Evolutionary conservation across 495 filamentous ascomycete species (phyloP), one percentile per base, ranked within the genome.

Genomic region (Parathielavia appendiculata): DNA sequence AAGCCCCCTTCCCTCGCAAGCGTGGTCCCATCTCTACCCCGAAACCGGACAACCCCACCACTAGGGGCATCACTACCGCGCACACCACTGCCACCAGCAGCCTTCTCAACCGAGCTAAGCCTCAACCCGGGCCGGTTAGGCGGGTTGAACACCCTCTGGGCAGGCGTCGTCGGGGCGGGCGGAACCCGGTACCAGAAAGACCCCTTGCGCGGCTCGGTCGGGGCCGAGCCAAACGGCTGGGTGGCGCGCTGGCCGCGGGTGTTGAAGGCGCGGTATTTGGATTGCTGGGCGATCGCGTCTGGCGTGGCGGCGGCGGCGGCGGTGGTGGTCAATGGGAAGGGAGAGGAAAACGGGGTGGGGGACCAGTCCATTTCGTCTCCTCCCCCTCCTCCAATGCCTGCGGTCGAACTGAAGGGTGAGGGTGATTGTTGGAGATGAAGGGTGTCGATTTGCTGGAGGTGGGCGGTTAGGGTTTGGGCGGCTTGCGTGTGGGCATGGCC

Each of bases 341-440:
- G 10, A 32, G 38, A 5, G n/a, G 51, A n/a, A n/a, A n/a, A 13
- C 4, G 51, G 48, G 41, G 58, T 84, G 3, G 90, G 90, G 20
- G 85, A 82, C 90, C 90, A 95, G 59, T 95, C 90, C 90, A 95
- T 95, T 51, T 76, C 72, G 41, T 85, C 74, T 11, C 68, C 17
- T 70, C 61, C 81, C 78, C 12, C 67, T 70, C 61, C 81, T 77
- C 12, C 67, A 57, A 17, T 32, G 51, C 14, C 8, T 30, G 38
- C 2, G 22, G 53, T 20, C n/a, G 30, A 12, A 19, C n/a, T 30
- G 16, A 45, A 41, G 14, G 41, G 23, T 8, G 35, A 14, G 23
- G 7, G 44, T 6, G 19, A 38, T 17, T 12, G 32, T 38, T 17
- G 59, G 32, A 68, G 59, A 5, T 46, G 44, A 22, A 68, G 59